Conservation (phyloP, 495 filamentous ascomycete species). For the Trichoderma parareesei region DNA sequence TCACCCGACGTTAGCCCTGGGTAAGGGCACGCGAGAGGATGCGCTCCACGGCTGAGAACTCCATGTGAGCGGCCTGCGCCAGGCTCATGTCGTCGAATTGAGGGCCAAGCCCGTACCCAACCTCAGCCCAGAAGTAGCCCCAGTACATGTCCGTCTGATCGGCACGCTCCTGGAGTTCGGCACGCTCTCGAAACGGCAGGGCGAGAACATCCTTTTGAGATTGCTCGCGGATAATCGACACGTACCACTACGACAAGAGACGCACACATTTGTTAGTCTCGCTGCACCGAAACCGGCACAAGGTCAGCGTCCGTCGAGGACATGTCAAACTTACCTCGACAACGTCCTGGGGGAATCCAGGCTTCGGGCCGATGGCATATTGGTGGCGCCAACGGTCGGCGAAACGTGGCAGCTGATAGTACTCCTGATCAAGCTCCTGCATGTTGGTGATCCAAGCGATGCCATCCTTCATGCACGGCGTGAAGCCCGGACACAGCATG, state of each 20-base stretch:
- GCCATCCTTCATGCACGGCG: conserved; percentile 50
- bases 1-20: background rate
- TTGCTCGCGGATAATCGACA: conserved; percentile 41
- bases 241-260: conserved; percentile 36
- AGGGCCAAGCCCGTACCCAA: conserved; percentile 16
- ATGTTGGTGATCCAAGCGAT: conserved; percentile 27
- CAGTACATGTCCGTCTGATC: conserved; percentile 27
- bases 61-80: conserved; percentile 22
- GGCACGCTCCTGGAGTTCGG: conserved; percentile 28
- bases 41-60: conserved; percentile 34
- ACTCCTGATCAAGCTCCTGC: conserved; percentile 14
- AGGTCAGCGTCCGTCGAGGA: conserved; percentile 16
- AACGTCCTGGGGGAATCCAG: conserved; percentile 32
- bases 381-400: conserved; percentile 34
- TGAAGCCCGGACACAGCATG: conserved; percentile 57
- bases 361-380: conserved; percentile 33
- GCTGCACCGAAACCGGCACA: background rate
- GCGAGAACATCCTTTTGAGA: conserved; percentile 22
- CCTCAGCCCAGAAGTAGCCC: conserved; percentile 33
- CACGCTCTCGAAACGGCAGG: conserved; percentile 19
- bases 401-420: conserved; percentile 29
- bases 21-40: conserved; percentile 26
- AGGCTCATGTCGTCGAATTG: conserved; percentile 29
- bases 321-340: conserved; percentile 32
- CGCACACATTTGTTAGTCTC: background rate